Percentiles rank a stretch among this genome's conserved stretches.
Conservation (phyloP, 2,329 filamentous ascomycete genomes). For the Exophiala mesophila region DNA sequence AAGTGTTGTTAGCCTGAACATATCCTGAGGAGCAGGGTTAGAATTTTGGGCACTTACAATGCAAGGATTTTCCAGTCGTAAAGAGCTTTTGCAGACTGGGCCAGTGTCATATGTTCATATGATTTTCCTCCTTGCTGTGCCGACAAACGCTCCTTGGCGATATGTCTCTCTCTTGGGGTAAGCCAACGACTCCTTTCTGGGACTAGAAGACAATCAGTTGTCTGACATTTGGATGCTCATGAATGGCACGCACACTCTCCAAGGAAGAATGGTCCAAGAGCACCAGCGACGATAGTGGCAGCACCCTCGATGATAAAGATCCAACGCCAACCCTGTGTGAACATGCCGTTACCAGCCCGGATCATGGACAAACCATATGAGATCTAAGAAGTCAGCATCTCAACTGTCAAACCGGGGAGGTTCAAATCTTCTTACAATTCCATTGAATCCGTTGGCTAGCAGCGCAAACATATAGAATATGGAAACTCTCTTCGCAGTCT, state of each 20-base stretch:
- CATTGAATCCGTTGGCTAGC: slow-evolving; percentile 43
- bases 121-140: slow-evolving; percentile 2
- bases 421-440: slow-evolving; percentile 31
- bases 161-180: slow-evolving; percentile 18
- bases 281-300: slow-evolving; percentile 21
- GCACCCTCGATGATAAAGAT: slow-evolving; percentile 20
- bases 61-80: slow-evolving; percentile 10
- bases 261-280: slow-evolving; percentile 31
- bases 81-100: slow-evolving; percentile 4
- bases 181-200: slow-evolving; percentile 32
- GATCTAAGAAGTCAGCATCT: slow-evolving; percentile 12
- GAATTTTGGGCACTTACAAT: slow-evolving; percentile 35
- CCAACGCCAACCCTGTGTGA: slow-evolving; percentile 1
- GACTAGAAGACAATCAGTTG: slow-evolving; percentile 11
- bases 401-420: neutral
- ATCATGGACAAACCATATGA: slow-evolving; percentile 37
- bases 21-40: too few relatives aligned
- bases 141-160: slow-evolving; percentile 5
- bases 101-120: slow-evolving; percentile 21
- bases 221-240: neutral
- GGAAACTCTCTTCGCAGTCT: slow-evolving; percentile 36
- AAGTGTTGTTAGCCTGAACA: too few relatives aligned
- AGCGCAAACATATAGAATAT: slow-evolving; percentile 47
- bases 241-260: slow-evolving; percentile 27
- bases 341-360: slow-evolving; percentile 10